These are phyloP conservation scores for Colletotrichum tofieldiae DNA, from an alignment of 2,329 filamentous ascomycete genomes.

Conservation along the genomic window DNA sequence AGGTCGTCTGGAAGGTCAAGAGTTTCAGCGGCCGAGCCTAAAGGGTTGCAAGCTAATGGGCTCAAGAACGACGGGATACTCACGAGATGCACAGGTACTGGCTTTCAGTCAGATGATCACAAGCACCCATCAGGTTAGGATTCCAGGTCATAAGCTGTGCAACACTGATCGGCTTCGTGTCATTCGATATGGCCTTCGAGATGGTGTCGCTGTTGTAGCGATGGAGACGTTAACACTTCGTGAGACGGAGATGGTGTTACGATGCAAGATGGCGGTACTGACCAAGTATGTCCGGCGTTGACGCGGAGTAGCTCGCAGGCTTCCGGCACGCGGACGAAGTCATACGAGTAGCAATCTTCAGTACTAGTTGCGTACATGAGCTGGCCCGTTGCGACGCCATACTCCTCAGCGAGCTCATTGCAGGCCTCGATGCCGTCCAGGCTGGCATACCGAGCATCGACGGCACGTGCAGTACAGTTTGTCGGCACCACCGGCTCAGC, in stretches of 20 bases:
- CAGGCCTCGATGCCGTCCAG: constrained; percentile 1
- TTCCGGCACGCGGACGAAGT: too few relatives aligned
- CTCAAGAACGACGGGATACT: background rate
- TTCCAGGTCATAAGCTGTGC: constrained; percentile 31
- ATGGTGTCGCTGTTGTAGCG: too few relatives aligned
- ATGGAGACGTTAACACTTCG: too few relatives aligned
- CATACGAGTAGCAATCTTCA: too few relatives aligned
- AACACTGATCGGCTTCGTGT: background rate
- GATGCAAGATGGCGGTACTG: too few relatives aligned
- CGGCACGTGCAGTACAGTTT: too few relatives aligned
- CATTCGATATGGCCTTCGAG: too few relatives aligned
- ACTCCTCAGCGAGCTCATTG: constrained; percentile 13
- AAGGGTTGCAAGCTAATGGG: too few relatives aligned
- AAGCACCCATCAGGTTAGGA: constrained; percentile 34
- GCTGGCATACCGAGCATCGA: too few relatives aligned
- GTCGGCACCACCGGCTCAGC: too few relatives aligned
- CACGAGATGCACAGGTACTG: constrained; percentile 34
- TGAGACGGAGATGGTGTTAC: too few relatives aligned
- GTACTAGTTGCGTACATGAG: constrained; percentile 5
- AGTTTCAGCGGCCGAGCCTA: too few relatives aligned
- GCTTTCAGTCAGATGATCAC: constrained; percentile 19
- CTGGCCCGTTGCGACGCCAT: constrained; percentile 18
- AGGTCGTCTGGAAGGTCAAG: constrained; percentile 10
- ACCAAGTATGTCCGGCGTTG: background rate
- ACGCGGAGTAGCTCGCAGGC: constrained; percentile 18